These are phyloP conservation scores for Sarocladium kiliense DNA, from an alignment of 2,329 filamentous ascomycete genomes.

Conservation along the genomic window DNA sequence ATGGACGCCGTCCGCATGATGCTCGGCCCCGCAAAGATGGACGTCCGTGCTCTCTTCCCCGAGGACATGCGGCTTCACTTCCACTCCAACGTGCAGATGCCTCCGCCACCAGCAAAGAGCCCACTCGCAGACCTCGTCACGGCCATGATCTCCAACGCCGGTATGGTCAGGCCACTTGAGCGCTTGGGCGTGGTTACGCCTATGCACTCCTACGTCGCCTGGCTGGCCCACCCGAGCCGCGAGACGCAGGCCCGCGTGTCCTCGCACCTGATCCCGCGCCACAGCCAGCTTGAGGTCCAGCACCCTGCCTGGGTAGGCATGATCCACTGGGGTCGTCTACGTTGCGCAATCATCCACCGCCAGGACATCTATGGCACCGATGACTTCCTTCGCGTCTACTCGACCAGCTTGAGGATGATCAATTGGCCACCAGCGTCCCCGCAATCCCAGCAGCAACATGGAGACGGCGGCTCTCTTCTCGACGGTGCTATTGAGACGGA, in stretches of 20 bases:
- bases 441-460: background rate
- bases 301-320: slow-evolving; percentile 29
- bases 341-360: slow-evolving; percentile 27
- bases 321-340: slow-evolving; percentile 26
- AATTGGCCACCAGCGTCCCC: slow-evolving; percentile 24
- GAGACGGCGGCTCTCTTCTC: background rate
- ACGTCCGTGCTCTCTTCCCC: slow-evolving; percentile 27
- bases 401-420: slow-evolving; percentile 24
- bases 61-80: slow-evolving; percentile 17
- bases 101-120: slow-evolving; percentile 20
- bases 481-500: background rate
- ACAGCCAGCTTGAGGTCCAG: slow-evolving; percentile 21
- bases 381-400: slow-evolving; percentile 31
- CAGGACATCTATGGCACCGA: slow-evolving; percentile 30
- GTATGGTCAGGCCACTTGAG: slow-evolving; percentile 23
- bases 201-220: slow-evolving; percentile 23
- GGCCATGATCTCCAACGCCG: slow-evolving; percentile 23
- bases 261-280: slow-evolving; percentile 18
- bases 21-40: slow-evolving; percentile 26
- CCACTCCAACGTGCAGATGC: background rate
- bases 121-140: slow-evolving; percentile 24
- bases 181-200: slow-evolving; percentile 27
- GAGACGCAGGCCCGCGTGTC: slow-evolving; percentile 20
- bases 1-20: slow-evolving; percentile 22
- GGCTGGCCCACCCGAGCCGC: slow-evolving; percentile 25